Conservation (phyloP, 805 yeast genomes). For the Allodekkera sacchari region DNA sequence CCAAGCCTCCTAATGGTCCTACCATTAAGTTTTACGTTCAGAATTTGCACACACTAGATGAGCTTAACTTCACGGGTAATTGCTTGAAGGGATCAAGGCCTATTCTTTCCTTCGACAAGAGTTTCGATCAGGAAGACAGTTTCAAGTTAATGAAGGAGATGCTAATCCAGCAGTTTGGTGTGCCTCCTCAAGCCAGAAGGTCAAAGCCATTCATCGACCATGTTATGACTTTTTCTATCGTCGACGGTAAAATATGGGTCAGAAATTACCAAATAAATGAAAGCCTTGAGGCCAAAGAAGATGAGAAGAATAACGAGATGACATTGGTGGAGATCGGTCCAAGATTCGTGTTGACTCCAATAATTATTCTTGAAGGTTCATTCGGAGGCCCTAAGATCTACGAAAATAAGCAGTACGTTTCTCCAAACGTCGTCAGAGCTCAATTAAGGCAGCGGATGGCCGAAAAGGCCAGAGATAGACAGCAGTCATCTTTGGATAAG, state of each 20-base stretch:
- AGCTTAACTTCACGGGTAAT: slow-evolving; percentile 92
- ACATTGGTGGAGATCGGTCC: slow-evolving; percentile 94
- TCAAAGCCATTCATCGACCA: slow-evolving; percentile 93
- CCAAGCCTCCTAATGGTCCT: slow-evolving; percentile 98
- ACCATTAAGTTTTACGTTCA: slow-evolving; percentile 89
- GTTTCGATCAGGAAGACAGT: slow-evolving; percentile 67
- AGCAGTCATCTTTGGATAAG: slow-evolving; percentile 69
- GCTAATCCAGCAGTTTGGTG: slow-evolving; percentile 80
- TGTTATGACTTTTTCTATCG: slow-evolving; percentile 86
- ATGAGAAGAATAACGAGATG: slow-evolving; percentile 28
- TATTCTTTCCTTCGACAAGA: slow-evolving; percentile 74
- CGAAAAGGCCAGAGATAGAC: slow-evolving; percentile 64
- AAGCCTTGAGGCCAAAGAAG: slow-evolving; percentile 49
- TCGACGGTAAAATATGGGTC: slow-evolving; percentile 91
- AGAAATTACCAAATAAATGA: slow-evolving; percentile 85
- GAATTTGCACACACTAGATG: slow-evolving; percentile 93
- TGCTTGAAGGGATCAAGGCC: slow-evolving; percentile 95
- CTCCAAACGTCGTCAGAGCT: slow-evolving; percentile 92
- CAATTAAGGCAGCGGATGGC: slow-evolving; percentile 78
- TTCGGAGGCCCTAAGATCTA: slow-evolving; percentile 97
- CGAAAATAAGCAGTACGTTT: slow-evolving; percentile 93
- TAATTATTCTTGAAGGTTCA: slow-evolving; percentile 89
- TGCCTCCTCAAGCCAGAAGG: slow-evolving; percentile 89
- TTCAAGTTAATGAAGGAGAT: slow-evolving; percentile 72
- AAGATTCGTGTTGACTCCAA: slow-evolving; percentile 85